Conservation (phyloP, 2,329 filamentous ascomycete genomes). For the Colletotrichum noveboracense region DNA sequence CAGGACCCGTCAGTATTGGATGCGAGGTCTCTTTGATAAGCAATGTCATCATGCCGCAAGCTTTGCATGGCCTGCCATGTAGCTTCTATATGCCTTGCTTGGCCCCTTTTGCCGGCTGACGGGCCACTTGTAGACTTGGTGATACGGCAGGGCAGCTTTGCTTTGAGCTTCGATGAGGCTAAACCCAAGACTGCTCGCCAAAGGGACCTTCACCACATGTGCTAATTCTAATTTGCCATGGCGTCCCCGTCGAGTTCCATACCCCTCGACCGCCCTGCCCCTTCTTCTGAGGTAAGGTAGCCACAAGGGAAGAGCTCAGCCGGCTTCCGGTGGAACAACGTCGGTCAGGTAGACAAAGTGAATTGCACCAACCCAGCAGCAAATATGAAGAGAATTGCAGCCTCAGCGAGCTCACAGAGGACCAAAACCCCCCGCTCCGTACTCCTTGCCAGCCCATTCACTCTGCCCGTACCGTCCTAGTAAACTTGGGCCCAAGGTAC, state of each 20-base stretch:
- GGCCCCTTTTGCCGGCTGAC: background rate
- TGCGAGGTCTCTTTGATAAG: background rate
- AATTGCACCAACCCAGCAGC: background rate
- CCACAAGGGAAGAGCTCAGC: background rate
- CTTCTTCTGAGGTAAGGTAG: background rate
- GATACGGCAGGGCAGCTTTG: background rate
- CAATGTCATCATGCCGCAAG: background rate
- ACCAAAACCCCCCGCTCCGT: background rate
- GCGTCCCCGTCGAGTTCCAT: background rate
- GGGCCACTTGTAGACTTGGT: background rate
- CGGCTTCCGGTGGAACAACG: background rate
- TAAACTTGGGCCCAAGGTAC: background rate
- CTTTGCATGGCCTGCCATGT: background rate
- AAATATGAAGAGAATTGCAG: background rate
- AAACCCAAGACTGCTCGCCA: background rate
- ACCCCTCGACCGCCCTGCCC: background rate
- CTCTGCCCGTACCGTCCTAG: background rate
- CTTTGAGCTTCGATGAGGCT: background rate
- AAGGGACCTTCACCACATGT: conserved; percentile 7
- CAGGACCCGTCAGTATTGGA: background rate
- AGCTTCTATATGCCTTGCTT: background rate
- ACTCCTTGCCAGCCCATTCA: background rate
- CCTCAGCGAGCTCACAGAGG: background rate
- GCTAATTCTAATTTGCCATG: background rate
- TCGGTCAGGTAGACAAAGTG: background rate